Conservation (phyloP, 352 stramenopile species). For the Pythium phragmitis region DNA sequence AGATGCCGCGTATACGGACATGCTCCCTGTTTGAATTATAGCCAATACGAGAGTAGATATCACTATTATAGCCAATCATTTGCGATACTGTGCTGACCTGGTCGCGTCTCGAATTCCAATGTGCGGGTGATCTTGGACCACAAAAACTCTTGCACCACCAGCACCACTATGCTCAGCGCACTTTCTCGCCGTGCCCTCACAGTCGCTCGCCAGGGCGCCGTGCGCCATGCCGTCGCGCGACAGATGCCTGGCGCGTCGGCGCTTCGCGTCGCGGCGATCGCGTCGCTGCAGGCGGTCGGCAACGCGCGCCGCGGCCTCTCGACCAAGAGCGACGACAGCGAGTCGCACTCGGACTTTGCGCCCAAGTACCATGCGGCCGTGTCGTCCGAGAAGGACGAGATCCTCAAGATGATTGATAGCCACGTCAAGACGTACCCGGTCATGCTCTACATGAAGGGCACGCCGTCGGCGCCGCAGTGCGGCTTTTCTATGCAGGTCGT, state of each 20-base stretch:
- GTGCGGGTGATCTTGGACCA: background rate
- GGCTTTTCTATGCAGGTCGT: constrained; percentile 98
- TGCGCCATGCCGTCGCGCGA: constrained; percentile 3
- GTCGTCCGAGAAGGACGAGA: constrained; percentile 86
- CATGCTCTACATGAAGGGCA: constrained; percentile 99
- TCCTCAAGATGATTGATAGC: constrained; percentile 89
- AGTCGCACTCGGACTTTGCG: constrained; percentile 89
- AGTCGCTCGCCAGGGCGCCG: constrained; percentile 5
- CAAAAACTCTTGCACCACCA: constrained; percentile 12
- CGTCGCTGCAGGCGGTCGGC: constrained; percentile 1
- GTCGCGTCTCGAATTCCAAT: background rate
- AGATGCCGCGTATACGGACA: background rate
- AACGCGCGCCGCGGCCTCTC: constrained; percentile 35
- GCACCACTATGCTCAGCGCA: constrained; percentile 21
- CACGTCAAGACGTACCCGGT: constrained; percentile 91
- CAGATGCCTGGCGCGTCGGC: constrained; percentile 5
- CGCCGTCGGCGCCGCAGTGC: constrained; percentile 94
- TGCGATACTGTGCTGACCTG: background rate
- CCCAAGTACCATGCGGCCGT: constrained; percentile 83
- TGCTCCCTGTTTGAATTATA: background rate
- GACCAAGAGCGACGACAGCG: constrained; percentile 42
- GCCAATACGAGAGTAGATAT: background rate
- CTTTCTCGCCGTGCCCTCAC: constrained; percentile 24
- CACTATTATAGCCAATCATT: constrained; percentile 9
- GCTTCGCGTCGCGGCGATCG: constrained; percentile 7